phyloP scores from a whole-genome alignment of 306 rosid species.

The Styphnolobium japonicum region DNA sequence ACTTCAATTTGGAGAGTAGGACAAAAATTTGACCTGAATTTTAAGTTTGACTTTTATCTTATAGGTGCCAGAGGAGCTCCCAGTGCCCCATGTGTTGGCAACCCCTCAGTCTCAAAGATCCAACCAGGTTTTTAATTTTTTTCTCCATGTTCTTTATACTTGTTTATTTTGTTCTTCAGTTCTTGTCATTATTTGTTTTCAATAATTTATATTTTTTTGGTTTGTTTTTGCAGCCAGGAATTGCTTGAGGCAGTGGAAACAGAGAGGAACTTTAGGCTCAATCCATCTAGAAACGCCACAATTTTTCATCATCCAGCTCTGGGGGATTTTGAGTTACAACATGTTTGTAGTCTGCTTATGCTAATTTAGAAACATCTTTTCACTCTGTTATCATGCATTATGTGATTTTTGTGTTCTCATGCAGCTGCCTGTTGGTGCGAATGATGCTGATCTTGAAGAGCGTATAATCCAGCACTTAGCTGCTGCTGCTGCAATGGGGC shows the following conservation, averaged over 20 bases:
- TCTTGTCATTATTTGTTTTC: slow-evolving; percentile 12
- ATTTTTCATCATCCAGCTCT: slow-evolving; percentile 97
- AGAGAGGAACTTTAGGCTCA: slow-evolving; percentile 77
- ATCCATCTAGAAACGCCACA: slow-evolving; percentile 76
- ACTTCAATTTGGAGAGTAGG: background rate
- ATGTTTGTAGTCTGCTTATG: slow-evolving; percentile 57
- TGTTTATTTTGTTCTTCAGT: background rate
- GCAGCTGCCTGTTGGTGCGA: slow-evolving; percentile 93
- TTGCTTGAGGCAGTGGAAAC: slow-evolving; percentile 84
- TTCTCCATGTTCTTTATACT: background rate
- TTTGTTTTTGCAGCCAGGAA: slow-evolving; percentile 72
- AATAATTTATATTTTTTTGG: background rate
- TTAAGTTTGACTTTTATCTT: slow-evolving; percentile 14
- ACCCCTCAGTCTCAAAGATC: slow-evolving; percentile 88
- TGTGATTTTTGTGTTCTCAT: slow-evolving; percentile 22
- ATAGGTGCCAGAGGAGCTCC: slow-evolving; percentile 97
- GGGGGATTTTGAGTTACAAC: slow-evolving; percentile 92
- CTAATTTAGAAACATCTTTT: slow-evolving; percentile 19
- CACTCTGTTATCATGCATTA: slow-evolving; percentile 21
- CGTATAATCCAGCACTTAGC: slow-evolving; percentile 95
- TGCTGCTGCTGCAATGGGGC: slow-evolving; percentile 99
- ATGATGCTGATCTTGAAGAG: slow-evolving; percentile 95
- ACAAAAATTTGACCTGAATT: background rate
- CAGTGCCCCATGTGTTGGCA: slow-evolving; percentile 99
- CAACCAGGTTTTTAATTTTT: slow-evolving; percentile 65